A percentile compares a stretch with the other conserved stretches of the same genome.
These are phyloP conservation scores for Cercospora zeae-maydis DNA, from an alignment of 2,329 filamentous ascomycete genomes.

Conservation along the genomic window DNA sequence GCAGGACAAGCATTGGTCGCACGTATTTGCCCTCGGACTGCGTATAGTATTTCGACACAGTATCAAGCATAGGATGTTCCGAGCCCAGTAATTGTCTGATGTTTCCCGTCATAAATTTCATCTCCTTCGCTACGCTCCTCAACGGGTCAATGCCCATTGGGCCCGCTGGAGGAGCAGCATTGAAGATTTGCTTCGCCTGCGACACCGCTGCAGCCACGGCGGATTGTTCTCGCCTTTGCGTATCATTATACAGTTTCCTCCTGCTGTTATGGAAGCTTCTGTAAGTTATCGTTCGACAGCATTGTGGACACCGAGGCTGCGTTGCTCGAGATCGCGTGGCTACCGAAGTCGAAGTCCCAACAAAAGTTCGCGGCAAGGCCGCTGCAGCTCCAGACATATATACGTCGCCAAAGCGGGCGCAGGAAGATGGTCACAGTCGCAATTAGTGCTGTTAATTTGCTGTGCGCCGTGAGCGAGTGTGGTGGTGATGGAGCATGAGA, in stretches of 20 bases:
- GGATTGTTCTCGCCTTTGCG: conserved; percentile 46
- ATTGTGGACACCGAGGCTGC: conserved; percentile 33
- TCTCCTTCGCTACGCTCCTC: conserved; percentile 87
- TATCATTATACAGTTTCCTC: conserved; percentile 33
- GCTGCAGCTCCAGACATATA: conserved; percentile 34
- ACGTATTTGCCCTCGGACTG: conserved; percentile 96
- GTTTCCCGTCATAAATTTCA: conserved; percentile 92
- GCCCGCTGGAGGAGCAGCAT: conserved; percentile 60
- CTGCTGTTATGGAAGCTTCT: conserved; percentile 31
- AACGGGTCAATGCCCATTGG: conserved; percentile 81
- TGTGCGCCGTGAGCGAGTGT: neutral
- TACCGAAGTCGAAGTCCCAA: conserved; percentile 29
- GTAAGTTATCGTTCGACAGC: conserved; percentile 30
- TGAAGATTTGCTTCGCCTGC: conserved; percentile 66
- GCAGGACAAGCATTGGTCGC: conserved; percentile 85
- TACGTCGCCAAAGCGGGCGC: conserved; percentile 11
- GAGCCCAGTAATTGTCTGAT: conserved; percentile 90
- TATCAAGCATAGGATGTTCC: conserved; percentile 89
- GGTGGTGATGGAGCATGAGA: neutral
- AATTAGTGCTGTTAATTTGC: neutral
- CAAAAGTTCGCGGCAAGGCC: conserved; percentile 36
- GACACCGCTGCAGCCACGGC: conserved; percentile 73
- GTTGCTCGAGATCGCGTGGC: conserved; percentile 22
- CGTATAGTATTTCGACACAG: conserved; percentile 96
- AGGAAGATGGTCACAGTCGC: neutral